Conservation (phyloP, 2,329 filamentous ascomycete species). For the Fusarium sp. region DNA sequence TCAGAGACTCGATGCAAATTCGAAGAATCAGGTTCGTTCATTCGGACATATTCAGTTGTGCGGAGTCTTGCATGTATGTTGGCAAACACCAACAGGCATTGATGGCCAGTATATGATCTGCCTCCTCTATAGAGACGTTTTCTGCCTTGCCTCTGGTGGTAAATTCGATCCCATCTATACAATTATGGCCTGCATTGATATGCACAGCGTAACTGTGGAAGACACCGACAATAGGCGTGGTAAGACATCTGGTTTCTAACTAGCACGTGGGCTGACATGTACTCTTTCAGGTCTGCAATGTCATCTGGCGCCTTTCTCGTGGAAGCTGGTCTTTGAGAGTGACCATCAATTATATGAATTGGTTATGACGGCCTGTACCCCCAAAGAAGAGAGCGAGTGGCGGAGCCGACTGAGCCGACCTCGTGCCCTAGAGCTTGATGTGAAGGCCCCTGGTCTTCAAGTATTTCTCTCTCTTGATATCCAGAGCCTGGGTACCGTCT, state of each 20-base stretch:
- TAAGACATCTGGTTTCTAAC: constrained; percentile 50
- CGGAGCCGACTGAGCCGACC: constrained; percentile 72
- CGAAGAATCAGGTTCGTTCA: constrained; percentile 77
- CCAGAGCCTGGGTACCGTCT: constrained; percentile 79
- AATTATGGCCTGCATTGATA: constrained; percentile 79
- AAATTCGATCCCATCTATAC: constrained; percentile 77
- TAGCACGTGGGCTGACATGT: constrained; percentile 29
- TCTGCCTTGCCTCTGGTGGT: constrained; percentile 79
- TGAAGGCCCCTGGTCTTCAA: constrained; percentile 64
- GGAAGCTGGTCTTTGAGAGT: constrained; percentile 90
- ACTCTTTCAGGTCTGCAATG: constrained; percentile 79
- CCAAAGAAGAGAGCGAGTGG: constrained; percentile 85
- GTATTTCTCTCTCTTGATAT: constrained; percentile 78
- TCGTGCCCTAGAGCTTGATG: constrained; percentile 62
- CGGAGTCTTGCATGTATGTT: constrained; percentile 85
- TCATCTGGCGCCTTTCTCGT: constrained; percentile 86
- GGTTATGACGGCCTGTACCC: constrained; percentile 87
- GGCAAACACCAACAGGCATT: constrained; percentile 76
- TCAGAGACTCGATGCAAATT: constrained; percentile 64
- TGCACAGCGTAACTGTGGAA: constrained; percentile 76
- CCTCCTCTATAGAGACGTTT: constrained; percentile 82
- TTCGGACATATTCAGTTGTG: constrained; percentile 86
- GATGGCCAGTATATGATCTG: constrained; percentile 87
- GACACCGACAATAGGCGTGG: constrained; percentile 82
- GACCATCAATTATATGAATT: constrained; percentile 84